A percentile compares a stretch with the other conserved stretches of the same genome.
Conservation (phyloP, 2,329 filamentous ascomycete species). For the Fusarium sp. region DNA sequence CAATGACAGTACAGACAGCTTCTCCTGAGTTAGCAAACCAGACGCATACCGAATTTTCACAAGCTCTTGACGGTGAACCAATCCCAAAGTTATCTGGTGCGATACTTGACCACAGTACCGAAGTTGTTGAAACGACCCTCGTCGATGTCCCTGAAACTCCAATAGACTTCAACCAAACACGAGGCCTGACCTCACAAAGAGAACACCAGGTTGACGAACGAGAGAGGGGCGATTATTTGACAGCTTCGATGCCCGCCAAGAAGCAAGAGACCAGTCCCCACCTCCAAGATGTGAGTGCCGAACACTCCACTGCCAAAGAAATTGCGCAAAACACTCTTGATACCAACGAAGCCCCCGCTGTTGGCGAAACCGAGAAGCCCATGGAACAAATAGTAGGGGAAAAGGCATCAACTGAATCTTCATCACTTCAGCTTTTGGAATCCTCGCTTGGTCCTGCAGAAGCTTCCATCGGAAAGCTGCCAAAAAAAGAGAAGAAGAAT, state of each 20-base stretch:
- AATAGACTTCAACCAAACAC: background rate
- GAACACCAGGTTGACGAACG: background rate
- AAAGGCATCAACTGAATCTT: background rate
- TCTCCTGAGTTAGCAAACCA: constrained; percentile 5
- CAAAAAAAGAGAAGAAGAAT: constrained; percentile 51
- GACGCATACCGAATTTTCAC: background rate
- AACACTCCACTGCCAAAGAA: background rate
- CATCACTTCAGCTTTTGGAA: background rate
- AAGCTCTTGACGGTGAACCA: background rate
- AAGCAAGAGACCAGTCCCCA: background rate
- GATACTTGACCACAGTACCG: background rate
- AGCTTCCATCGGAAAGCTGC: constrained; percentile 8
- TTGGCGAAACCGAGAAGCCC: background rate
- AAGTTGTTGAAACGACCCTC: background rate
- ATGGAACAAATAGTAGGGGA: background rate
- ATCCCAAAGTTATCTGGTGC: background rate
- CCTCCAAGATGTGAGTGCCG: background rate
- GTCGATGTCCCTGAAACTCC: background rate
- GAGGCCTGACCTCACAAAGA: background rate
- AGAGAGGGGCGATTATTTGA: background rate
- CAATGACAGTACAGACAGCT: constrained; percentile 3
- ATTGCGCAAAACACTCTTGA: background rate
- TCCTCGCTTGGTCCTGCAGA: background rate
- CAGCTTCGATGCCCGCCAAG: background rate
- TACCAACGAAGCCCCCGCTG: background rate